A percentile compares a stretch with the other conserved stretches of the same genome.
These are phyloP conservation scores for Yarrowia keelungensis DNA, from an alignment of 805 yeast genomes.

Conservation along the genomic window DNA sequence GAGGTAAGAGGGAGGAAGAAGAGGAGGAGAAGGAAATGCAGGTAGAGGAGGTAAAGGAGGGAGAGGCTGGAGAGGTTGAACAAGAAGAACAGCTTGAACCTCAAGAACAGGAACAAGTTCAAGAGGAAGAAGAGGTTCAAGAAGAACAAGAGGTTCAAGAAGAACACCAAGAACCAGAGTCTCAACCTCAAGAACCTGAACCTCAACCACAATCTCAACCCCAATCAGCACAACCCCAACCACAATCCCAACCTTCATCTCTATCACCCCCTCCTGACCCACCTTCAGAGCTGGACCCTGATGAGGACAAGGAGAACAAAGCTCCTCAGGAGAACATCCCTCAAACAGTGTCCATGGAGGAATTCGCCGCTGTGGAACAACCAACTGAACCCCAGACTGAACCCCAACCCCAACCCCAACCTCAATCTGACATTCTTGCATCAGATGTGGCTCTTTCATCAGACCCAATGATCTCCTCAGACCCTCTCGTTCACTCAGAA, in stretches of 20 bases:
- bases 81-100: not conserved
- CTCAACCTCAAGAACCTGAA: not conserved
- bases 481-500: not conserved
- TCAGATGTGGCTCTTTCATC: constrained; percentile 4
- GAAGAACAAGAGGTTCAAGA: not conserved
- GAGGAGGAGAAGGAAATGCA: not conserved
- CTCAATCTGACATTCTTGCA: not conserved
- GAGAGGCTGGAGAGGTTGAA: not conserved
- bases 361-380: not conserved
- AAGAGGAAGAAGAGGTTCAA: not conserved
- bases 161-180: not conserved
- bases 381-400: not conserved
- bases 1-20: not conserved
- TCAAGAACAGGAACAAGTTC: no score
- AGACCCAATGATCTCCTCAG: constrained; percentile 14
- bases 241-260: not conserved
- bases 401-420: not conserved
- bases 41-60: not conserved
- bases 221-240: not conserved
- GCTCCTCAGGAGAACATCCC: not conserved
- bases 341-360: not conserved
- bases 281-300: constrained; percentile 9
- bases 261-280: constrained; percentile 1
- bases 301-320: constrained; percentile 20
- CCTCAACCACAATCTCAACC: not conserved